These are phyloP conservation scores for Metrosideros polymorpha DNA, from an alignment of 441 rosid genomes.

Conservation along the genomic window DNA sequence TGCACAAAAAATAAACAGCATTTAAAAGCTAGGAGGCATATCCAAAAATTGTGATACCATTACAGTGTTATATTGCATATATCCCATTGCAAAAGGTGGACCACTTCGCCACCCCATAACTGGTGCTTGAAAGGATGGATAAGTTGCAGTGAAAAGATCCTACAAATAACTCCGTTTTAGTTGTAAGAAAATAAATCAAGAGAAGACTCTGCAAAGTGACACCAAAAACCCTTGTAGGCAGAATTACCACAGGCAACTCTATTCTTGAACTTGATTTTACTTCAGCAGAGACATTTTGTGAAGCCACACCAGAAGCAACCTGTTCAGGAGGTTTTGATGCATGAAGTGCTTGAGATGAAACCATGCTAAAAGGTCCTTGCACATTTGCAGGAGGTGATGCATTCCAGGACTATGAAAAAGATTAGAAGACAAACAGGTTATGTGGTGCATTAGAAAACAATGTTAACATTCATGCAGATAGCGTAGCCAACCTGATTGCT, in stretches of 20 bases:
- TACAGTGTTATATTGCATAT: slow-evolving; percentile 50
- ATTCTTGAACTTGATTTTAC: slow-evolving; percentile 46
- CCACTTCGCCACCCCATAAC: slow-evolving; percentile 67
- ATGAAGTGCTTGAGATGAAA: slow-evolving; percentile 35
- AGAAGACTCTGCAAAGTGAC: neutral
- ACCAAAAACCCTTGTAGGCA: neutral
- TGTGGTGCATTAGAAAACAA: neutral
- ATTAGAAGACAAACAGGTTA: neutral
- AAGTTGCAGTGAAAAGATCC: slow-evolving; percentile 70
- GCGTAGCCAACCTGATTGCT: slow-evolving; percentile 47
- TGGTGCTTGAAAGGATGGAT: slow-evolving; percentile 43
- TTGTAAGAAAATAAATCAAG: neutral
- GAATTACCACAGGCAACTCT: slow-evolving; percentile 71
- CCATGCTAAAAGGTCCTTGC: slow-evolving; percentile 28
- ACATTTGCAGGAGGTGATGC: slow-evolving; percentile 24
- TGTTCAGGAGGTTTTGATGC: slow-evolving; percentile 18
- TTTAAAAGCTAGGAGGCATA: neutral
- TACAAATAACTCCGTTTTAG: slow-evolving; percentile 20
- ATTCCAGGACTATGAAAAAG: slow-evolving; percentile 54
- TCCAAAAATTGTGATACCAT: slow-evolving; percentile 23
- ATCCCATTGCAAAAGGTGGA: slow-evolving; percentile 56
- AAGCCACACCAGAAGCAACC: slow-evolving; percentile 16
- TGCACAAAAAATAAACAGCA: neutral
- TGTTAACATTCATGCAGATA: neutral
- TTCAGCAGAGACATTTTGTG: slow-evolving; percentile 31